Conservation (phyloP, 768 basidiomycete genomes). For the Mycena epipterygia region DNA sequence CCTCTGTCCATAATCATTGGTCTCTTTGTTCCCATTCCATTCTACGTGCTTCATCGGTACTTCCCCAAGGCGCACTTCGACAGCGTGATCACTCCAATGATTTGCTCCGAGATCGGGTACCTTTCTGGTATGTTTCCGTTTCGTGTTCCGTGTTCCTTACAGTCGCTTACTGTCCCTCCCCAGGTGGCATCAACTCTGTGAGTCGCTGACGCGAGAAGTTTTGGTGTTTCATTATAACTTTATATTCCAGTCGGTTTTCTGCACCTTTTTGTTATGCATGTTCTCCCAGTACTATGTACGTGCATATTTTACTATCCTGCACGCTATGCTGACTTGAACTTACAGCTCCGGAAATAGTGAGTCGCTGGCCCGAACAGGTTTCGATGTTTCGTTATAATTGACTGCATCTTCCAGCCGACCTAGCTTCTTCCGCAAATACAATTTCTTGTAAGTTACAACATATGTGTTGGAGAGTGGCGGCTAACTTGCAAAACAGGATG, state of each 20-base stretch:
- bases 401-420: too few relatives aligned
- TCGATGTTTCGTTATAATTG: too few relatives aligned
- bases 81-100: conserved; percentile 63
- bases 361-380: too few relatives aligned
- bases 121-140: conserved; percentile 50
- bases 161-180: conserved; percentile 5
- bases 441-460: conserved; percentile 50
- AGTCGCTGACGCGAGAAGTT: too few relatives aligned
- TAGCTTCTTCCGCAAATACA: conserved; percentile 65
- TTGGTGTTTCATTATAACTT: too few relatives aligned
- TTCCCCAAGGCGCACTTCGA: conserved; percentile 64
- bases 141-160: not conserved
- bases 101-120: conserved; percentile 28
- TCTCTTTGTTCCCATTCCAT: conserved; percentile 66
- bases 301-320: not conserved
- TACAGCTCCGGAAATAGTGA: conserved; percentile 52
- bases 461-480: not conserved
- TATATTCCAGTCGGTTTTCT: conserved; percentile 49
- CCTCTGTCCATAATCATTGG: conserved; percentile 65
- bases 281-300: conserved; percentile 60
- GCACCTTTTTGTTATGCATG: conserved; percentile 51
- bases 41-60: conserved; percentile 63
- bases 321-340: not conserved
- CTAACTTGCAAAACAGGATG: conserved; percentile 32
- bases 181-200: conserved; percentile 68